Evolutionary conservation across 2,329 filamentous ascomycete genomes (phyloP).

Genomic region (Monilinia fructicola): DNA sequence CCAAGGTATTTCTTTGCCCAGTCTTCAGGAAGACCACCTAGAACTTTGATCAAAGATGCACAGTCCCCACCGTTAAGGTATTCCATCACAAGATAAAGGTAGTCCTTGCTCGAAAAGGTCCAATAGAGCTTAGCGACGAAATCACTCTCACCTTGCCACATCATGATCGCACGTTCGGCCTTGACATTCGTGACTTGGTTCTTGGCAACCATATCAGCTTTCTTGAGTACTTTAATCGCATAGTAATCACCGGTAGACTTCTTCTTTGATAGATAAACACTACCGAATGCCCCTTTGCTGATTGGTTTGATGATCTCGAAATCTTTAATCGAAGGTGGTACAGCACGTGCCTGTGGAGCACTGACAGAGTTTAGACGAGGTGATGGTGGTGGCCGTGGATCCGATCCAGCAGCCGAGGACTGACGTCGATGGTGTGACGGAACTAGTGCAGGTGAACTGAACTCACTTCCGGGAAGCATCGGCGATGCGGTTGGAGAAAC

Average conservation of each 20-base stretch:
- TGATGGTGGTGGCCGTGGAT: constrained; percentile 68
- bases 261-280: constrained; percentile 97
- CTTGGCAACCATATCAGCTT: constrained; percentile 99
- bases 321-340: constrained; percentile 95
- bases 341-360: constrained; percentile 79
- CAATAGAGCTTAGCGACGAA: constrained; percentile 99
- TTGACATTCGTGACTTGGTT: constrained; percentile 99
- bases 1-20: constrained; percentile 98
- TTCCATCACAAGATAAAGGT: constrained; percentile 98
- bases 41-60: constrained; percentile 90
- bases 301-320: constrained; percentile 99
- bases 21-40: constrained; percentile 89
- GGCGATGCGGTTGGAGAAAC: constrained; percentile 89
- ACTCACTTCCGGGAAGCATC: constrained; percentile 78
- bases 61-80: constrained; percentile 98
- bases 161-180: constrained; percentile 98
- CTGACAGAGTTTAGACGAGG: constrained; percentile 76
- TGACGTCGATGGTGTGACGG: constrained; percentile 78
- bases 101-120: constrained; percentile 99
- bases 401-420: constrained; percentile 83
- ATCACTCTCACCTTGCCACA: constrained; percentile 99
- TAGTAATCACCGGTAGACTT: constrained; percentile 98
- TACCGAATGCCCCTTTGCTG: constrained; percentile 97
- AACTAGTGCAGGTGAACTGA: constrained; percentile 69
- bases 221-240: constrained; percentile 97